Percentiles rank a stretch among this genome's conserved stretches.
phyloP scores from a whole-genome alignment of 2,329 filamentous ascomycete genomes.

The Chrysoporthe austroafricana region DNA sequence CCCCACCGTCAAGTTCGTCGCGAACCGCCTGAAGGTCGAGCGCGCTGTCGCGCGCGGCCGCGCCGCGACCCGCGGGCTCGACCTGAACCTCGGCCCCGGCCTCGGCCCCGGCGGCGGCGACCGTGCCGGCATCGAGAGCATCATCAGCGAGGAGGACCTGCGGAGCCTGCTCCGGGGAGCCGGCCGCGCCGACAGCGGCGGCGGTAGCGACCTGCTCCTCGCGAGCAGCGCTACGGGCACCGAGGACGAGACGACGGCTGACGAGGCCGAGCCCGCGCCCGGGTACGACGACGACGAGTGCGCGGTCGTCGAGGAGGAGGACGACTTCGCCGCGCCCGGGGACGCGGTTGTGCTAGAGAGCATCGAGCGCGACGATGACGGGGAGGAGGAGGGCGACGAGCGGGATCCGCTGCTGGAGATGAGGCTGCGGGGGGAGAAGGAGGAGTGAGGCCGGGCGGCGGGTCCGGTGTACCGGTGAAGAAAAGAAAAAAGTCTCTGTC shows the following conservation, averaged over 20 bases:
- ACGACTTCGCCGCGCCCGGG: slow-evolving; percentile 7
- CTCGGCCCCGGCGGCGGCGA: slow-evolving; percentile 32
- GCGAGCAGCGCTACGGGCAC: slow-evolving; percentile 26
- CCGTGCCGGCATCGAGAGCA: slow-evolving; percentile 58
- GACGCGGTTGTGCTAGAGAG: slow-evolving; percentile 15
- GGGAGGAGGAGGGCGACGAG: background rate
- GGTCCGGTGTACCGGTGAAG: background rate
- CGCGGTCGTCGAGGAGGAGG: slow-evolving; percentile 22
- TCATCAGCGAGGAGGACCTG: slow-evolving; percentile 65
- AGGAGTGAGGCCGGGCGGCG: background rate
- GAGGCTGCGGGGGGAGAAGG: background rate
- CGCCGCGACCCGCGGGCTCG: slow-evolving; percentile 53
- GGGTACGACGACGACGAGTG: slow-evolving; percentile 13
- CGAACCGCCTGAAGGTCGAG: slow-evolving; percentile 85
- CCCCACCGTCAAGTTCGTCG: slow-evolving; percentile 88
- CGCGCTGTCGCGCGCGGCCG: slow-evolving; percentile 64
- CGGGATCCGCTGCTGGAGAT: slow-evolving; percentile 15
- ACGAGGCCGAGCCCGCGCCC: slow-evolving; percentile 20
- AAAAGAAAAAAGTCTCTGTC: background rate
- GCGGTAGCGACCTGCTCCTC: background rate
- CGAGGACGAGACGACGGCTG: slow-evolving; percentile 28
- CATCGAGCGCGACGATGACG: slow-evolving; percentile 3
- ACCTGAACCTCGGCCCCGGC: slow-evolving; percentile 21
- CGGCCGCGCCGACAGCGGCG: background rate
- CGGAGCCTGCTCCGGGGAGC: slow-evolving; percentile 38